Percentiles rank a stretch among this genome's conserved stretches.
Evolutionary conservation across 768 basidiomycete species (phyloP).

Genomic region (Amanita molliuscula): DNA sequence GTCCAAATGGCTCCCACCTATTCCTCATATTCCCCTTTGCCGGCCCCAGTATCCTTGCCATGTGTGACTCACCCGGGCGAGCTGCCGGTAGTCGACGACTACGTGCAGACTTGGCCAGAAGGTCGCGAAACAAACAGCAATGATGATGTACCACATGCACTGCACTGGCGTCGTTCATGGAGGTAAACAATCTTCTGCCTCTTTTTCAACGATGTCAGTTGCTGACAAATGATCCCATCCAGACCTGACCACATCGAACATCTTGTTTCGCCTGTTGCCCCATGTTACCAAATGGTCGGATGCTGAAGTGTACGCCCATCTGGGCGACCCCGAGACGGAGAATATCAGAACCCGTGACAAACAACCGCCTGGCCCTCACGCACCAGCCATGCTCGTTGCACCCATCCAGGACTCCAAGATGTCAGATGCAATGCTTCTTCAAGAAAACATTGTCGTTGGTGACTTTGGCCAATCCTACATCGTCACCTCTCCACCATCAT

Average conservation of each 20-base stretch:
- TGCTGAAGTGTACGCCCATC: constrained; percentile 7
- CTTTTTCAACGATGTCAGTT: background rate
- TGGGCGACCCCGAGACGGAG: background rate
- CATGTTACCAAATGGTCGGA: constrained; percentile 22
- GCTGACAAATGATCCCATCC: constrained; percentile 5
- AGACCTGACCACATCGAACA: constrained; percentile 30
- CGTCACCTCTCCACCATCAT: constrained; percentile 12
- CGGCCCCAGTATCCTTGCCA: constrained; percentile 19
- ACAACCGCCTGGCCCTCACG: background rate
- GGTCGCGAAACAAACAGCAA: constrained; percentile 21
- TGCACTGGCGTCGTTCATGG: constrained; percentile 10
- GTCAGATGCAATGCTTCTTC: constrained; percentile 15
- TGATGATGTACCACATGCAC: constrained; percentile 21
- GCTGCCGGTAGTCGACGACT: constrained; percentile 19
- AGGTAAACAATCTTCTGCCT: constrained; percentile 13
- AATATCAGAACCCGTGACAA: background rate
- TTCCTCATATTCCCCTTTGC: constrained; percentile 37
- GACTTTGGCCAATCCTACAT: constrained; percentile 30
- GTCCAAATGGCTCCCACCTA: constrained; percentile 42
- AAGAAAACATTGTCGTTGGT: constrained; percentile 21
- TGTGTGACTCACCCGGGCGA: constrained; percentile 22
- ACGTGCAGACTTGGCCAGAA: constrained; percentile 23
- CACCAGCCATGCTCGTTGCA: background rate
- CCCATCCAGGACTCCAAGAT: background rate
- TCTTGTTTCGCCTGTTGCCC: constrained; percentile 20